Conservation (phyloP, 495 filamentous ascomycete genomes). For the Penicillium argentinense region DNA sequence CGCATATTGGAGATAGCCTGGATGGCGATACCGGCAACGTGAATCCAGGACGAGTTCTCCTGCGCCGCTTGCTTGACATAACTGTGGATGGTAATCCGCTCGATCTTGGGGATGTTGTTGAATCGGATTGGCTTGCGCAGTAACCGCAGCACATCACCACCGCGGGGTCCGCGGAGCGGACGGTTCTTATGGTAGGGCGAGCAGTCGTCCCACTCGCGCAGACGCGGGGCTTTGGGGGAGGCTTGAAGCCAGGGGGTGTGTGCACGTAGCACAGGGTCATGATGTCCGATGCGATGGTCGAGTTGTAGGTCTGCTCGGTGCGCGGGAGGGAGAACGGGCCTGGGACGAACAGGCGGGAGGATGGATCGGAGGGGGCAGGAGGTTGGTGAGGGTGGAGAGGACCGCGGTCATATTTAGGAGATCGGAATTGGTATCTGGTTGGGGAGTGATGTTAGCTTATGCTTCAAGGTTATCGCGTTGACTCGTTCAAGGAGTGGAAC, state of each 20-base stretch:
- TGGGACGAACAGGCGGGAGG: slow-evolving; percentile 85
- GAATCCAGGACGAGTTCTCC: slow-evolving; percentile 64
- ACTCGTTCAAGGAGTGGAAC: slow-evolving; percentile 3
- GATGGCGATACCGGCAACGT: slow-evolving; percentile 78
- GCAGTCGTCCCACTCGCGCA: slow-evolving; percentile 84
- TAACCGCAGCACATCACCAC: slow-evolving; percentile 64
- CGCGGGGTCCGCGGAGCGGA: slow-evolving; percentile 77
- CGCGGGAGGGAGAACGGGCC: slow-evolving; percentile 90
- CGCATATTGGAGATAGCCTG: slow-evolving; percentile 84
- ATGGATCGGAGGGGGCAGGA: slow-evolving; percentile 76
- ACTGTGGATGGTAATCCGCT: slow-evolving; percentile 75
- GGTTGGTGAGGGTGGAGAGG: slow-evolving; percentile 91
- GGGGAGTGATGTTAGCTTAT: background rate
- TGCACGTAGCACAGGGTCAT: slow-evolving; percentile 87
- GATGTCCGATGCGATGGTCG: slow-evolving; percentile 84
- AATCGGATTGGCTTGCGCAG: slow-evolving; percentile 77
- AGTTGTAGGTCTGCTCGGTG: slow-evolving; percentile 84
- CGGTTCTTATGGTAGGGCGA: slow-evolving; percentile 94
- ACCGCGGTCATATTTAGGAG: slow-evolving; percentile 91
- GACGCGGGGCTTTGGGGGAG: slow-evolving; percentile 63
- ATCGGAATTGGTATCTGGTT: slow-evolving; percentile 82
- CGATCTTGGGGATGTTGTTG: slow-evolving; percentile 79
- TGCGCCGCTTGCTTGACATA: slow-evolving; percentile 63
- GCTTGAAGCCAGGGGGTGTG: slow-evolving; percentile 67
- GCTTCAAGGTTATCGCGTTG: slow-evolving; percentile 6